Conservation (phyloP, 2,329 filamentous ascomycete genomes). For the Rhinocladiella mackenziei region DNA sequence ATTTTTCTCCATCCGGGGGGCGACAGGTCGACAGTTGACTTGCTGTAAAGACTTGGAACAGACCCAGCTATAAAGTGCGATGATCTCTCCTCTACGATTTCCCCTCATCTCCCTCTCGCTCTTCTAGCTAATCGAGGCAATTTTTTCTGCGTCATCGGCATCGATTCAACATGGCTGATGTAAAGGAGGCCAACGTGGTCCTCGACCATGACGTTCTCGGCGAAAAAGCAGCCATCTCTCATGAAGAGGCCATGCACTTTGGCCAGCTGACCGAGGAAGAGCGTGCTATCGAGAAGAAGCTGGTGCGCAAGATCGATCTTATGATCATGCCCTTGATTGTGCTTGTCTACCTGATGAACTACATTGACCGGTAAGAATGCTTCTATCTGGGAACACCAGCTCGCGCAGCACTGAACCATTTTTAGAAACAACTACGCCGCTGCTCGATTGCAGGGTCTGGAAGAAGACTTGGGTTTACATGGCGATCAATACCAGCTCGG, state of each 20-base stretch:
- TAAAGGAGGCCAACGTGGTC: constrained; percentile 8
- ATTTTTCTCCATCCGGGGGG: too few species aligned
- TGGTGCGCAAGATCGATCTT: constrained; percentile 38
- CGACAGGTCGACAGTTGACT: too few species aligned
- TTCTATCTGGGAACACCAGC: not conserved
- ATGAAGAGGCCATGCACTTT: constrained; percentile 26
- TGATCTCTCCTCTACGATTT: too few species aligned
- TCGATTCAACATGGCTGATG: constrained; percentile 19
- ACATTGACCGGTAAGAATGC: constrained; percentile 40
- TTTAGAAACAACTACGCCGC: constrained; percentile 48
- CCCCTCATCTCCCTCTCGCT: constrained; percentile 1
- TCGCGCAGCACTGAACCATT: not conserved
- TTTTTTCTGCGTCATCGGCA: too few species aligned
- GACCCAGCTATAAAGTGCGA: too few species aligned
- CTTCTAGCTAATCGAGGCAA: too few species aligned
- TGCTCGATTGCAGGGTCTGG: constrained; percentile 43
- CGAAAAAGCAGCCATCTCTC: constrained; percentile 23
- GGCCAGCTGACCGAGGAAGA: constrained; percentile 34
- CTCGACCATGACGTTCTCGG: constrained; percentile 25
- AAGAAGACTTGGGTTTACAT: constrained; percentile 36
- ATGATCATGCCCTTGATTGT: constrained; percentile 40
- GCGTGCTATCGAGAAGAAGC: constrained; percentile 35
- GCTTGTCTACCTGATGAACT: constrained; percentile 54
- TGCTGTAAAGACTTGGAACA: too few species aligned
- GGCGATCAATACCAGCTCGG: constrained; percentile 23